Evolutionary conservation across 1,284 basidiomycete species (phyloP).

Genomic region (Irpex lacteus): DNA sequence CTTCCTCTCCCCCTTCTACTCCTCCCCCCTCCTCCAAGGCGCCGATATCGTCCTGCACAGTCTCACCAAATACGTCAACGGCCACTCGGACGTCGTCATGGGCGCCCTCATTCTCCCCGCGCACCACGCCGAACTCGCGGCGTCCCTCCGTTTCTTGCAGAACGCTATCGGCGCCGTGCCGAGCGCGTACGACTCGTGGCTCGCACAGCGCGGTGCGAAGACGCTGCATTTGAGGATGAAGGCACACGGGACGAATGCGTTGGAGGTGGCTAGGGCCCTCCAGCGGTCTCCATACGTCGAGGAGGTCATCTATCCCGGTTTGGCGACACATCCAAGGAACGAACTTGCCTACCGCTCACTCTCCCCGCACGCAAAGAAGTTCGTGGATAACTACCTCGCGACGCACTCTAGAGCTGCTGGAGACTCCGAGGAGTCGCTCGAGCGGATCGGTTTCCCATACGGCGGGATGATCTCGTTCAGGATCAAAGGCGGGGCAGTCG

Average conservation of each 20-base stretch:
- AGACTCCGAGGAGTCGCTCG: conserved; percentile 28
- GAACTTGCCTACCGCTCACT: conserved; percentile 64
- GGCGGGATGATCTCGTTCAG: conserved; percentile 85
- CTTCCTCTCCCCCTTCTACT: conserved; percentile 90
- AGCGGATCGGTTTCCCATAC: conserved; percentile 60
- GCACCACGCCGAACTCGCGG: conserved; percentile 44
- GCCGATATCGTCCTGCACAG: conserved; percentile 84
- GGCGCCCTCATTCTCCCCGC: conserved; percentile 77
- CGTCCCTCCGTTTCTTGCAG: conserved; percentile 83
- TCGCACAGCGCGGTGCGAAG: conserved; percentile 90
- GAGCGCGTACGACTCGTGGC: conserved; percentile 88
- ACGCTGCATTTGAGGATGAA: conserved; percentile 88
- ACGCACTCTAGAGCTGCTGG: conserved; percentile 25
- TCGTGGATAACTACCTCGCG: conserved; percentile 49
- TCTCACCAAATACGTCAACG: conserved; percentile 91
- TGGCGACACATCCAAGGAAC: conserved; percentile 58
- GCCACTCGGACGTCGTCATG: conserved; percentile 91
- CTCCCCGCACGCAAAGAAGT: conserved; percentile 67
- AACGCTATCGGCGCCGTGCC: conserved; percentile 90
- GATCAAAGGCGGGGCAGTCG: conserved; percentile 52
- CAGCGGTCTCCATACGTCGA: conserved; percentile 58
- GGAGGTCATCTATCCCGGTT: conserved; percentile 86
- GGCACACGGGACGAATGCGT: conserved; percentile 82
- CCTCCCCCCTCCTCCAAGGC: conserved; percentile 82
- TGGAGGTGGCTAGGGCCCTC: conserved; percentile 73